A percentile compares a stretch with the other conserved stretches of the same genome.
Evolutionary conservation across 2,329 filamentous ascomycete genomes (phyloP).

Genomic region (Ascocoryne sarcoides): DNA sequence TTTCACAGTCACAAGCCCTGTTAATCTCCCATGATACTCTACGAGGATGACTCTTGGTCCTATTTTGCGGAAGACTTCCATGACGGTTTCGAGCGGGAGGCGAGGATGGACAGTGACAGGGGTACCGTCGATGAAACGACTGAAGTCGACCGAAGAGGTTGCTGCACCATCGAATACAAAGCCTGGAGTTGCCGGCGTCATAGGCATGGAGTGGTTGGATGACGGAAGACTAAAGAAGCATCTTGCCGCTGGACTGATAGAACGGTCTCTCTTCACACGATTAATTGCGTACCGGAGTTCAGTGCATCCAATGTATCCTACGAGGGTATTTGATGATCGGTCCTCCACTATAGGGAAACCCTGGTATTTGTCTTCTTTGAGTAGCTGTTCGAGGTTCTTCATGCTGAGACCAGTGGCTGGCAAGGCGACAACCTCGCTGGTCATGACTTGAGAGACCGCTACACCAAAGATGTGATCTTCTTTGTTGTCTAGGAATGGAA

Average conservation of each 20-base stretch:
- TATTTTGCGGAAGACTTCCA: conserved; percentile 98
- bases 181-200: conserved; percentile 26
- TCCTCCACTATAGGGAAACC: conserved; percentile 90
- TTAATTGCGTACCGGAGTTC: conserved; percentile 88
- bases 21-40: conserved; percentile 76
- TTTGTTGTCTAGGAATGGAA: conserved; percentile 94
- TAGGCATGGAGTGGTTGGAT: conserved; percentile 23
- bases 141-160: conserved; percentile 63
- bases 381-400: conserved; percentile 65
- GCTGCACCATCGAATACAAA: conserved; percentile 53
- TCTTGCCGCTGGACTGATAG: conserved; percentile 56
- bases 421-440: conserved; percentile 62
- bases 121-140: conserved; percentile 78
- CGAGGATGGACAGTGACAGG: conserved; percentile 87
- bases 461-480: conserved; percentile 96
- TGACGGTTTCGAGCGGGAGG: conserved; percentile 87
- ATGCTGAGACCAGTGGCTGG: conserved; percentile 67
- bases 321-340: conserved; percentile 56
- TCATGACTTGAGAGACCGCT: conserved; percentile 87
- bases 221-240: conserved; percentile 63
- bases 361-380: conserved; percentile 74
- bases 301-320: conserved; percentile 88
- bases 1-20: conserved; percentile 87
- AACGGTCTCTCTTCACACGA: conserved; percentile 60
- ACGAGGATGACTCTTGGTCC: conserved; percentile 88